Conservation (phyloP, 768 basidiomycete species). For the Krasilnikovozyma curviuscula region DNA sequence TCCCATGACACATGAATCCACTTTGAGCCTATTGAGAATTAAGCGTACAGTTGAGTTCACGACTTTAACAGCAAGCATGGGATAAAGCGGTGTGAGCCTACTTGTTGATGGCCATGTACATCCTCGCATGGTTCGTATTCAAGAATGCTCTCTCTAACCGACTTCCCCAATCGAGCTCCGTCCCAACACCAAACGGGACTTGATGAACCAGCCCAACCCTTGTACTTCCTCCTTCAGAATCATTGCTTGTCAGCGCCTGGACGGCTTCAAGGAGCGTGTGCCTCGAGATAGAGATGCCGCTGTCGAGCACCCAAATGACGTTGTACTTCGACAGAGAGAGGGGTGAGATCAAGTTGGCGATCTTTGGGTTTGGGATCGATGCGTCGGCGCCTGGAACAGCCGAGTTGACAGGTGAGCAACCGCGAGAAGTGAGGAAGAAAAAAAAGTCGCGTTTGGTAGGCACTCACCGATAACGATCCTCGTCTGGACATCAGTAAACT, state of each 20-base stretch:
- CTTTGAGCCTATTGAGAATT: constrained; percentile 20
- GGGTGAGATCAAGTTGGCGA: constrained; percentile 80
- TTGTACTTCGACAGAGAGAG: constrained; percentile 66
- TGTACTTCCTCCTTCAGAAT: constrained; percentile 10
- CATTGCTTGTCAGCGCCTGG: constrained; percentile 37
- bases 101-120: constrained; percentile 66
- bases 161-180: constrained; percentile 43
- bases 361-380: constrained; percentile 63
- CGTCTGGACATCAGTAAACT: constrained; percentile 57
- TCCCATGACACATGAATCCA: constrained; percentile 91
- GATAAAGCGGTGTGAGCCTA: not conserved
- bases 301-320: constrained; percentile 91
- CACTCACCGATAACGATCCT: constrained; percentile 53
- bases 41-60: not conserved
- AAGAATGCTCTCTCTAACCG: constrained; percentile 80
- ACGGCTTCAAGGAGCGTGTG: constrained; percentile 71
- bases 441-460: not conserved
- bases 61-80: constrained; percentile 12
- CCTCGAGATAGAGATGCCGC: constrained; percentile 63
- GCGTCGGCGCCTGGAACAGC: not conserved
- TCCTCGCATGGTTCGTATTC: constrained; percentile 93
- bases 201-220: constrained; percentile 81
- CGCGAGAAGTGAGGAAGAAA: not conserved
- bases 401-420: not conserved
- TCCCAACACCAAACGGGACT: constrained; percentile 59